These are phyloP conservation scores for Nicotiana otophora DNA, from an alignment of 257 asterid species.

Conservation along the genomic window DNA sequence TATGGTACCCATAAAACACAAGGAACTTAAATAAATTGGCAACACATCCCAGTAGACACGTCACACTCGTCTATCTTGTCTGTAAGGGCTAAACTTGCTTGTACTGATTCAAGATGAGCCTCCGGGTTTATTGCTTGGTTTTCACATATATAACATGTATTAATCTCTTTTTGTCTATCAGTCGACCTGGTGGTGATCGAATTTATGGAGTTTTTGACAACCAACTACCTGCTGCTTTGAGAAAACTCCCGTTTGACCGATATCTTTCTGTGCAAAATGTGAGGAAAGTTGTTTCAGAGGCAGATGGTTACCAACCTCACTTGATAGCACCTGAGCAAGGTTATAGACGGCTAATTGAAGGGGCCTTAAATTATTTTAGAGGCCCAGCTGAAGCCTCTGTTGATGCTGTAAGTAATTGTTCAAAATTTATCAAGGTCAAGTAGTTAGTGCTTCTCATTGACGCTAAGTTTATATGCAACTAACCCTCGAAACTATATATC, in stretches of 20 bases:
- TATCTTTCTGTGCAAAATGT: slow-evolving; percentile 18
- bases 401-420: slow-evolving; percentile 68
- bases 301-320: slow-evolving; percentile 99
- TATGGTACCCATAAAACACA: background rate
- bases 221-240: slow-evolving; percentile 21
- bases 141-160: background rate
- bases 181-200: slow-evolving; percentile 55
- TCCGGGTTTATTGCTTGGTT: background rate
- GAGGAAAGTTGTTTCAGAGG: slow-evolving; percentile 53
- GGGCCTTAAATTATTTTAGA: slow-evolving; percentile 75
- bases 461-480: background rate
- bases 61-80: background rate
- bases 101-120: background rate
- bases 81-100: background rate
- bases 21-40: background rate
- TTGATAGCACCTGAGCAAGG: slow-evolving; percentile 99
- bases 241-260: slow-evolving; percentile 19
- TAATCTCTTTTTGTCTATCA: slow-evolving; percentile 21
- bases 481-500: slow-evolving; percentile 17
- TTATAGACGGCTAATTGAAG: slow-evolving; percentile 86
- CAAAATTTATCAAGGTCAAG: background rate
- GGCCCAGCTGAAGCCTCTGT: slow-evolving; percentile 98
- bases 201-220: slow-evolving; percentile 22
- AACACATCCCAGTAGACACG: background rate
- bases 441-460: background rate